Conservation (phyloP, 192 early-diverging fungal genomes). For the Linnemannia schmuckeri region DNA sequence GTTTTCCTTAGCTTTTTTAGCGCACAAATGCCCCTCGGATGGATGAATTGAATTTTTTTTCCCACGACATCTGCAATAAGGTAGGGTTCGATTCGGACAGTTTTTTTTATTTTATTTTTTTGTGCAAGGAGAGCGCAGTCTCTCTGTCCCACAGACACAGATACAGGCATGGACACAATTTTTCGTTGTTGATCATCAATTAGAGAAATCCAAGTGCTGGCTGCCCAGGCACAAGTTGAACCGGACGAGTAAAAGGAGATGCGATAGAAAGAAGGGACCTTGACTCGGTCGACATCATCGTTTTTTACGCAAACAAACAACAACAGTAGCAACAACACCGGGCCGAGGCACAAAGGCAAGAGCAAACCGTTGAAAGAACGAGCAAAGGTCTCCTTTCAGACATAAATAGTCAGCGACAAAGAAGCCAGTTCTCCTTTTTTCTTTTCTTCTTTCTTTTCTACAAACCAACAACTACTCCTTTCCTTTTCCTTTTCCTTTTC, state of each 20-base stretch:
- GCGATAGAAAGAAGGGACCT: neutral
- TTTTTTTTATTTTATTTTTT: slow-evolving; percentile 9
- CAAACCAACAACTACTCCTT: neutral
- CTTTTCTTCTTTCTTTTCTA: neutral
- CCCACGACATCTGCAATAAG: neutral
- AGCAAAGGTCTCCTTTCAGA: neutral
- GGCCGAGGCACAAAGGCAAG: neutral
- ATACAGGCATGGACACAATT: neutral
- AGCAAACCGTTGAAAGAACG: neutral
- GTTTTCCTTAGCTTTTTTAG: too few species aligned
- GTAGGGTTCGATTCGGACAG: neutral
- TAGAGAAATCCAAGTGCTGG: neutral
- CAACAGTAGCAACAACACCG: neutral
- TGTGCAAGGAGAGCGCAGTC: neutral
- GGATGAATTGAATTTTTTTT: neutral
- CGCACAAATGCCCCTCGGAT: neutral
- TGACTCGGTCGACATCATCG: neutral
- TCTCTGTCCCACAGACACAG: neutral
- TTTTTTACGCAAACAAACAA: neutral
- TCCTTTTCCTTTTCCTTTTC: neutral
- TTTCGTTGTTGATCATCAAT: slow-evolving; percentile 1
- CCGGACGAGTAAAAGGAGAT: neutral
- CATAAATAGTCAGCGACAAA: neutral
- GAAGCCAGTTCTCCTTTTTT: neutral
- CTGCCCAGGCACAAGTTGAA: neutral